phyloP scores from a whole-genome alignment of 371 early-diverging fungal genomes.

The Phascolomyces articulosus region DNA sequence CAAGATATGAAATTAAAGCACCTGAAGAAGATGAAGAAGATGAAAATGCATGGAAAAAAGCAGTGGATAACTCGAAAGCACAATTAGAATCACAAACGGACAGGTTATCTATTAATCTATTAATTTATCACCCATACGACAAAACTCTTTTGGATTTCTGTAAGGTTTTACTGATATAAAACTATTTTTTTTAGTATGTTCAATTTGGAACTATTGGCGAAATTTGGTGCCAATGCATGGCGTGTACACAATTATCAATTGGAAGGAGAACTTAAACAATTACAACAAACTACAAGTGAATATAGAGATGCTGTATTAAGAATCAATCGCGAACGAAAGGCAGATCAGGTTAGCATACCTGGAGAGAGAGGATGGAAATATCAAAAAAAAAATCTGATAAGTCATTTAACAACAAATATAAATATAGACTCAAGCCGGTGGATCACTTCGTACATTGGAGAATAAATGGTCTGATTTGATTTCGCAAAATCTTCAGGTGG shows the following conservation, averaged over 20 bases:
- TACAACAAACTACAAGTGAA: conserved; percentile 55
- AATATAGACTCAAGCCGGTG: conserved; percentile 54
- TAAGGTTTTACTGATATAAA: neutral
- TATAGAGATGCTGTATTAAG: conserved; percentile 53
- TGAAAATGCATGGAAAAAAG: conserved; percentile 63
- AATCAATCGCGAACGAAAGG: conserved; percentile 72
- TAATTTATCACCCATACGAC: too few species aligned
- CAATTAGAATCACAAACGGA: conserved; percentile 85
- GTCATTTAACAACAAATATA: too few species aligned
- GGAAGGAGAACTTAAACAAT: conserved; percentile 52
- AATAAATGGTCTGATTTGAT: conserved; percentile 69
- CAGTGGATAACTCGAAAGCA: conserved; percentile 80
- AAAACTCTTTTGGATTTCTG: neutral
- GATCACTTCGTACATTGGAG: conserved; percentile 55
- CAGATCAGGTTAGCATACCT: conserved; percentile 72
- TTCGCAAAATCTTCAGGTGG: conserved; percentile 62
- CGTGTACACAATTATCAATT: conserved; percentile 81
- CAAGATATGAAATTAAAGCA: conserved; percentile 64
- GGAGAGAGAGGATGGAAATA: too few species aligned
- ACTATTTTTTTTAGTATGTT: conserved; percentile 41
- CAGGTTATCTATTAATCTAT: too few species aligned
- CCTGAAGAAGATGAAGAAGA: conserved; percentile 46
- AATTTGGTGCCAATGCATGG: conserved; percentile 88
- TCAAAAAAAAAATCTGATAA: conserved; percentile 1
- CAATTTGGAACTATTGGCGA: conserved; percentile 82